Percentiles rank a stretch among this genome's conserved stretches.
Evolutionary conservation across 2,329 filamentous ascomycete genomes (phyloP).

Genomic region (Aspergillus pseudoglaucus): DNA sequence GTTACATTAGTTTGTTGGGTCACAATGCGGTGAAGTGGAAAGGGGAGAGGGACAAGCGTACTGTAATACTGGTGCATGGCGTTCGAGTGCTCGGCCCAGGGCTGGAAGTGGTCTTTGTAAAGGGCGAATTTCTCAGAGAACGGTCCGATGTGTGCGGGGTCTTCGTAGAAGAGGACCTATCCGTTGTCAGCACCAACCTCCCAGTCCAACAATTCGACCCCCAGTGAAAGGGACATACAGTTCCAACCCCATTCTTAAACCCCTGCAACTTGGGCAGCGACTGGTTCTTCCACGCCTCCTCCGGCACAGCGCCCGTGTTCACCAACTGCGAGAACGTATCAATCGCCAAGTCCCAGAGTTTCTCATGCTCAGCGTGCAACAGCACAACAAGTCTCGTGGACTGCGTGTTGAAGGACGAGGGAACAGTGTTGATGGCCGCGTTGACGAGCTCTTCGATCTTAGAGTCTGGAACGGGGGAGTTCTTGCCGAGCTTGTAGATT

Average conservation of each 20-base stretch:
- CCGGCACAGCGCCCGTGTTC: constrained; percentile 41
- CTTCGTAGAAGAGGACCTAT: constrained; percentile 75
- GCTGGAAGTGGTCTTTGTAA: constrained; percentile 74
- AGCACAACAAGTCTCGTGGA: constrained; percentile 72
- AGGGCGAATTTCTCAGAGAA: constrained; percentile 63
- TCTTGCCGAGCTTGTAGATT: constrained; percentile 30
- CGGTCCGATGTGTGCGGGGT: constrained; percentile 58
- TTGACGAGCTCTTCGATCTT: constrained; percentile 33
- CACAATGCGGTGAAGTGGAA: not conserved
- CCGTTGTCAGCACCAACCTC: not conserved
- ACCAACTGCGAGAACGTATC: constrained; percentile 63
- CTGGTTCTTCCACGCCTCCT: constrained; percentile 51
- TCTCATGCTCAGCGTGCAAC: constrained; percentile 74
- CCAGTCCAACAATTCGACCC: not conserved
- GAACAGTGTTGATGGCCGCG: constrained; percentile 58
- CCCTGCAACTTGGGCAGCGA: constrained; percentile 43
- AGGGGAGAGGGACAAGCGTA: constrained; percentile 18
- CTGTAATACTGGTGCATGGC: constrained; percentile 73
- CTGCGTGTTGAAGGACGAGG: constrained; percentile 85
- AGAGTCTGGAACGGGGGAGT: constrained; percentile 29
- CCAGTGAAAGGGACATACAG: constrained; percentile 42
- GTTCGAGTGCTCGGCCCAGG: constrained; percentile 68
- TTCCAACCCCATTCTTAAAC: constrained; percentile 70
- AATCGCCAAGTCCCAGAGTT: constrained; percentile 71
- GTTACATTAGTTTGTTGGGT: not conserved